Evolutionary conservation across 2,329 filamentous ascomycete species (phyloP), one percentile per base, ranked within the genome.

Genomic region (Cladophialophora chaetospira): DNA sequence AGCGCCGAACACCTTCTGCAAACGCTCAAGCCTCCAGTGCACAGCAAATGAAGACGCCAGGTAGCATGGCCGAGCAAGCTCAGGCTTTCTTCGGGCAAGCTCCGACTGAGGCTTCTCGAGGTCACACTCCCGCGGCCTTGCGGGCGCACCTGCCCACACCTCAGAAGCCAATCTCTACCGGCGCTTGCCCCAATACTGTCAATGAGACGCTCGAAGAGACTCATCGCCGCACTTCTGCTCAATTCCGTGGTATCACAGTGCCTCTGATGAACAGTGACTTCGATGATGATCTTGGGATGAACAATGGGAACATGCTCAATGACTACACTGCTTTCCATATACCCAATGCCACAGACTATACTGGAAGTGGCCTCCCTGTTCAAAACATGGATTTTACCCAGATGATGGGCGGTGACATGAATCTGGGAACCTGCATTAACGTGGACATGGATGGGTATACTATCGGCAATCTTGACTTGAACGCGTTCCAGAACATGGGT

Each of bases 161-260:
- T 21, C 19, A 49, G 11, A 29, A 49, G 13, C 46, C 31, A 10
- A 49, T 25, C 15, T 49, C 46, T 8, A 49, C 21, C 8, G 46
- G 46, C 31, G 25, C 46, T 23, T 49, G 46, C 25, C 46, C 46
- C 3, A 49, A 49, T 15, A 49, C 46, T n/a, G 25, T 49, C 6
- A 25, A 33, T n/a, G 46, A 49, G 31, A 49, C 46, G 2, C 29
- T 49, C 3, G 46, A 21, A 25, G 46, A 49, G 25, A 49, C 46
- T 9, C 35, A 38, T 19, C 46, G 46, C 25, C 46, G 46, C n/a
- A 49, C 46, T 15, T 29, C 10, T 13, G 17, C 17, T 3, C 19
- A 38, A 31, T 21, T 49, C 26, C 29, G n/a, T 11, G 17, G 36
- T 21, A n/a, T n/a, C n/a, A n/a, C n/a, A n/a, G n/a, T n/a, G n/a